Percentiles rank a stretch among this genome's conserved stretches.
These are phyloP conservation scores for Aureobasidium mangrovei DNA, from an alignment of 2,329 filamentous ascomycete genomes.

Conservation along the genomic window DNA sequence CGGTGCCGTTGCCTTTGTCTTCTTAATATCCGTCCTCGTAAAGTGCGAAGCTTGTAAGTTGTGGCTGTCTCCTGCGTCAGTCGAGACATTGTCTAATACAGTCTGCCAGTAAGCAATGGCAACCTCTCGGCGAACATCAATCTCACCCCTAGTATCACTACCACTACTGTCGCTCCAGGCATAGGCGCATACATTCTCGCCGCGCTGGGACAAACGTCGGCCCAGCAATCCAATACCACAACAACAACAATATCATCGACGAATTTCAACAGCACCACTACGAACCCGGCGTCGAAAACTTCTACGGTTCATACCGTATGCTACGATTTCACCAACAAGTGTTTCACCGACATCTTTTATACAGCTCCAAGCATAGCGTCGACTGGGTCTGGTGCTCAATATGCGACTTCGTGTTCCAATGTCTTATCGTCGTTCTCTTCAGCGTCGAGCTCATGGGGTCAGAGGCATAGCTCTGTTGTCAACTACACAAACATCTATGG, in stretches of 20 bases:
- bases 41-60: slow-evolving; percentile 12
- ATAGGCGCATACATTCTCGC: slow-evolving; percentile 12
- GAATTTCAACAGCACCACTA: not conserved
- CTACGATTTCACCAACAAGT: not conserved
- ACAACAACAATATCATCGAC: not conserved
- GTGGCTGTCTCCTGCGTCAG: not conserved
- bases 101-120: not conserved
- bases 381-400: slow-evolving; percentile 2
- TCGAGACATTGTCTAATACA: not conserved
- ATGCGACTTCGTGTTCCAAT: slow-evolving; percentile 10
- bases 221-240: not conserved
- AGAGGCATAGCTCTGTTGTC: not conserved
- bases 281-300: not conserved
- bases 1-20: not conserved
- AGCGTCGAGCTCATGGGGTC: slow-evolving; percentile 11
- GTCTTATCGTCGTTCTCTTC: not conserved
- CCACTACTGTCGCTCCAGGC: not conserved
- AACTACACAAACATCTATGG: slow-evolving; percentile 12
- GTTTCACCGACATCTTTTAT: slow-evolving; percentile 7
- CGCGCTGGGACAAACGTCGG: slow-evolving; percentile 1
- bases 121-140: not conserved
- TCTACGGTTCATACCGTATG: not conserved
- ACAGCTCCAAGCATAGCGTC: not conserved
- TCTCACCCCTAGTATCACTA: not conserved
- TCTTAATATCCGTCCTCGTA: slow-evolving; percentile 1